Conservation (phyloP, 176 grass and related monocot species). For the Luzula sylvatica region DNA sequence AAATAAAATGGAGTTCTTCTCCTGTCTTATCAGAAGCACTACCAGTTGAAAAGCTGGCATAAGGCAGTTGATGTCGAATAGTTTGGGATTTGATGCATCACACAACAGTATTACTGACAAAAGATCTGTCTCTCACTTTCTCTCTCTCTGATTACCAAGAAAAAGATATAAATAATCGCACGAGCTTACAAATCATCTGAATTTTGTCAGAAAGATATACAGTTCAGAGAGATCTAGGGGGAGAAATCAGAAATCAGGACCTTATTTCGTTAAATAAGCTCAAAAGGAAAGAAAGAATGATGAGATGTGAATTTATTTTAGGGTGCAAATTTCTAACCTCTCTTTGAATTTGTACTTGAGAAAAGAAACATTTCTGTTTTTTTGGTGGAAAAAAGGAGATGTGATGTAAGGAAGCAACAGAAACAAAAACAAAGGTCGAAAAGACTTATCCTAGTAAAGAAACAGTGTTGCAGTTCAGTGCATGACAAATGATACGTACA, state of each 20-base stretch:
- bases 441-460: conserved; percentile 91
- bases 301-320: neutral
- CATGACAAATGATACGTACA: conserved; percentile 60
- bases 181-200: neutral
- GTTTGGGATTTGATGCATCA: conserved; percentile 47
- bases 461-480: conserved; percentile 31
- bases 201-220: neutral
- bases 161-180: neutral
- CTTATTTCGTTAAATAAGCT: neutral
- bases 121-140: conserved; percentile 6
- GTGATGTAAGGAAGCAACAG: conserved; percentile 41
- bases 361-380: conserved; percentile 15
- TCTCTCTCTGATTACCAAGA: conserved; percentile 18
- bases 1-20: conserved; percentile 2
- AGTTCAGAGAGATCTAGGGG: conserved; percentile 6
- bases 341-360: conserved; percentile 4
- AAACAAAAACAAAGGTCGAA: conserved; percentile 45
- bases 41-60: conserved; percentile 8
- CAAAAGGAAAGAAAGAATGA: neutral
- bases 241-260: too few relatives aligned
- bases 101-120: conserved; percentile 7
- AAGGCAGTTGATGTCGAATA: conserved; percentile 5
- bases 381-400: conserved; percentile 11
- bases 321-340: too few relatives aligned
- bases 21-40: conserved; percentile 1